Conservation (phyloP, 2,329 filamentous ascomycete genomes). For the Rachicladosporium sp. region DNA sequence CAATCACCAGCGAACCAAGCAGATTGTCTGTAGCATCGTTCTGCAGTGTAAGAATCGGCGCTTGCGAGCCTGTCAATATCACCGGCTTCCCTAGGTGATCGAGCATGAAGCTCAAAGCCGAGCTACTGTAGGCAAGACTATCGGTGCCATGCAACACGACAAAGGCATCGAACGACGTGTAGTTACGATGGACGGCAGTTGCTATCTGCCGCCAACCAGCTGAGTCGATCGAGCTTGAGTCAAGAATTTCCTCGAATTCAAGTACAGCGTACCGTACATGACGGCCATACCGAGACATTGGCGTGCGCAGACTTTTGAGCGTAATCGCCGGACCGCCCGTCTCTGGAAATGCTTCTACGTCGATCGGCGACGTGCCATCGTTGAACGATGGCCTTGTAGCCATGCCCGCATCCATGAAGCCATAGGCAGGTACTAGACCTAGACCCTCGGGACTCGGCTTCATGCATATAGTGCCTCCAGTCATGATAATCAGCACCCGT, state of each 20-base stretch:
- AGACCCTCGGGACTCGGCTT: slow-evolving; percentile 66
- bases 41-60: slow-evolving; percentile 80
- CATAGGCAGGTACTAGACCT: slow-evolving; percentile 59
- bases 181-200: slow-evolving; percentile 66
- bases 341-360: slow-evolving; percentile 5
- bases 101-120: slow-evolving; percentile 87
- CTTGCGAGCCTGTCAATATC: slow-evolving; percentile 58
- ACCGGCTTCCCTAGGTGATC: slow-evolving; percentile 83
- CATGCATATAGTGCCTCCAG: slow-evolving; percentile 85
- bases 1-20: slow-evolving; percentile 75
- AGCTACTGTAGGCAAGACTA: slow-evolving; percentile 75
- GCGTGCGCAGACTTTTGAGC: slow-evolving; percentile 64
- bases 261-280: slow-evolving; percentile 74
- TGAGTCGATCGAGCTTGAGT: slow-evolving; percentile 82
- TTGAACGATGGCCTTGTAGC: slow-evolving; percentile 76
- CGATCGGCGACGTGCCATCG: slow-evolving; percentile 45
- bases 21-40: slow-evolving; percentile 88
- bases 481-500: slow-evolving; percentile 73
- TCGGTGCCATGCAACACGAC: slow-evolving; percentile 86
- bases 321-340: slow-evolving; percentile 3
- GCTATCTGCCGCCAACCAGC: slow-evolving; percentile 80
- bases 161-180: slow-evolving; percentile 79
- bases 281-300: slow-evolving; percentile 64
- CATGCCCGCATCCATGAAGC: slow-evolving; percentile 73
- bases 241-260: slow-evolving; percentile 73